Conservation (phyloP, 2,329 filamentous ascomycete species). For the Fusarium compactum region DNA sequence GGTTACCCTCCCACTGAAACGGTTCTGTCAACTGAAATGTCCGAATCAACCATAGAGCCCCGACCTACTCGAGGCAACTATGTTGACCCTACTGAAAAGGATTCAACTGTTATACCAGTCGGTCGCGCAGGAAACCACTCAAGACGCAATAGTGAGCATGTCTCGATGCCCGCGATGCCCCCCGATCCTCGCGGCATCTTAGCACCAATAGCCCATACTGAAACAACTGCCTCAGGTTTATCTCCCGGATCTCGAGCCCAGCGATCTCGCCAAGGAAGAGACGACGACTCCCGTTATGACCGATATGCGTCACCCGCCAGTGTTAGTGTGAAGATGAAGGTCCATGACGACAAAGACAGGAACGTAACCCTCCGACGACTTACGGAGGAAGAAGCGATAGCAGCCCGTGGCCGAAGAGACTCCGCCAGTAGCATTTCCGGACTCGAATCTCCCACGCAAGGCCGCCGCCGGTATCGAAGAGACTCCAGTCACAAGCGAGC, state of each 20-base stretch:
- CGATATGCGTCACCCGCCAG: conserved; percentile 58
- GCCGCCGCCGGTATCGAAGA: conserved; percentile 65
- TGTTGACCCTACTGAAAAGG: conserved; percentile 38
- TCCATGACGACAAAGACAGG: conserved; percentile 70
- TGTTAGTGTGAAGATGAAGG: conserved; percentile 69
- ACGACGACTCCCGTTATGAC: conserved; percentile 57
- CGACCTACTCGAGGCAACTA: conserved; percentile 47
- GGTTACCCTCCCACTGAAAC: conserved; percentile 46
- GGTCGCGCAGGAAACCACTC: conserved; percentile 54
- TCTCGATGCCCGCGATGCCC: conserved; percentile 68
- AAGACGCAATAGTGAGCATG: conserved; percentile 54
- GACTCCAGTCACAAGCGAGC: conserved; percentile 62
- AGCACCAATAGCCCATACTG: conserved; percentile 45
- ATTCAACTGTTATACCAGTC: conserved; percentile 15
- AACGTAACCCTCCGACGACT: conserved; percentile 72
- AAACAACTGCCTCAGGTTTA: conserved; percentile 48
- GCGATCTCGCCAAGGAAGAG: conserved; percentile 58
- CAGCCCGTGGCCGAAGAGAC: conserved; percentile 59
- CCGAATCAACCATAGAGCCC: conserved; percentile 53
- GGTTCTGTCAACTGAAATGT: conserved; percentile 50
- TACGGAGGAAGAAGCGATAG: conserved; percentile 69
- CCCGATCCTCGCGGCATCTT: conserved; percentile 62
- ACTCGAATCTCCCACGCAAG: conserved; percentile 62
- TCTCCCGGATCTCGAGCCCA: conserved; percentile 54
- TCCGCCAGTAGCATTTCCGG: conserved; percentile 69